Conservation (phyloP, 2,329 filamentous ascomycete species). For the Xylariaceae sp. region DNA sequence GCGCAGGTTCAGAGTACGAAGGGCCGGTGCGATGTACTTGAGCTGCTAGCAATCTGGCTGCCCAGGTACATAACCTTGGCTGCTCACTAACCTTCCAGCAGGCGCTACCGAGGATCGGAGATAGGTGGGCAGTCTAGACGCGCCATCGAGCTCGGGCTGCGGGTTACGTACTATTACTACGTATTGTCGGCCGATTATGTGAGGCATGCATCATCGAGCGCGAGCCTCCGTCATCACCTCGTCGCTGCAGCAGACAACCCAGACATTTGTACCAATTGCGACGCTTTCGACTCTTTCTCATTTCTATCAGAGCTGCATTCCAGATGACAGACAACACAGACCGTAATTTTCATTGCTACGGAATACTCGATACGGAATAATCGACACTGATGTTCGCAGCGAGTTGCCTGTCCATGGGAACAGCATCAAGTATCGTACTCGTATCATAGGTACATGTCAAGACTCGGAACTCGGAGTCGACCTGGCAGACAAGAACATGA, state of each 20-base stretch:
- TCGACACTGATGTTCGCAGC: too few species aligned
- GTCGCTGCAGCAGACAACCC: not conserved
- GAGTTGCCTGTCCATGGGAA: too few species aligned
- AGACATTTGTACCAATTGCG: not conserved
- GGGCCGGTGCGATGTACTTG: not conserved
- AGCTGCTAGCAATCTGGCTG: not conserved
- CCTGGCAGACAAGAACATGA: too few species aligned
- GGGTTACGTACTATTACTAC: too few species aligned
- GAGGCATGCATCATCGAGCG: too few species aligned
- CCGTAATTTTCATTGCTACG: too few species aligned
- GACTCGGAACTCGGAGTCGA: not conserved
- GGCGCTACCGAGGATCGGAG: slow-evolving; percentile 7
- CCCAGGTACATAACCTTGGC: not conserved
- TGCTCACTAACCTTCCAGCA: not conserved
- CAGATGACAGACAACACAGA: too few species aligned
- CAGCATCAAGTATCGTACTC: not conserved
- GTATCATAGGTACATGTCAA: not conserved
- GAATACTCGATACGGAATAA: too few species aligned
- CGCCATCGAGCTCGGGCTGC: too few species aligned
- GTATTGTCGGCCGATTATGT: too few species aligned
- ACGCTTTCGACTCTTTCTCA: not conserved
- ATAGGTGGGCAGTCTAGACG: not conserved
- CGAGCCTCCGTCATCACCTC: not conserved
- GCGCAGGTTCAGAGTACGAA: not conserved
- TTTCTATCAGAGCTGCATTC: too few species aligned